These are phyloP conservation scores for Borovskyia barvae DNA, from an alignment of 208 protist genomes.

Conservation along the genomic window DNA sequence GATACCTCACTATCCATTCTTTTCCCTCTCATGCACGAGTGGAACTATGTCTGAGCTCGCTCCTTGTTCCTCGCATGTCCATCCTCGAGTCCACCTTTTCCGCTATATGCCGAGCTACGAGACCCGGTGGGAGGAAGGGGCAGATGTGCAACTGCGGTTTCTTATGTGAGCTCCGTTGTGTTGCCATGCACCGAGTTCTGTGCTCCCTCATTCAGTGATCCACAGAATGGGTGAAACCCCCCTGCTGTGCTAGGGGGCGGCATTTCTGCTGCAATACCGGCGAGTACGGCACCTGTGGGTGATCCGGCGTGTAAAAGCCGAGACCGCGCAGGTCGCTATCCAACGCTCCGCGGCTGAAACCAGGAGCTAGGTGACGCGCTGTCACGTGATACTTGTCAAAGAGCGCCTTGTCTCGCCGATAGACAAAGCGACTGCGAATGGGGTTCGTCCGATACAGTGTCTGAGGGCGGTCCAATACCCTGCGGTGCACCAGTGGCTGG, in stretches of 20 bases:
- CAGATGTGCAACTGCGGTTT: too few relatives aligned
- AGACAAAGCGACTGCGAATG: conserved; percentile 66
- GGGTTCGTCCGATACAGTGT: conserved; percentile 68
- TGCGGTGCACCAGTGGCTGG: conserved; percentile 35
- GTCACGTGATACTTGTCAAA: conserved; percentile 87
- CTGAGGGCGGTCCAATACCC: conserved; percentile 55
- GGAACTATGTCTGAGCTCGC: too few relatives aligned
- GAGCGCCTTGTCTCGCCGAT: conserved; percentile 82
- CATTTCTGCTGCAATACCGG: conserved; percentile 8
- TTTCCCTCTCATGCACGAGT: too few relatives aligned
- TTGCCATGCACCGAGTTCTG: too few relatives aligned
- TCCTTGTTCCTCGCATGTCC: too few relatives aligned
- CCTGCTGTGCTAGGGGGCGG: background rate
- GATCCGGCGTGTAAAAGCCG: conserved; percentile 85
- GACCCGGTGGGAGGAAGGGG: too few relatives aligned
- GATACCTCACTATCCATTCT: too few relatives aligned
- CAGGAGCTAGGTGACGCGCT: conserved; percentile 73
- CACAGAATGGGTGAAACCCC: background rate
- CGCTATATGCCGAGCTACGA: too few relatives aligned
- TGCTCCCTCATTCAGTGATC: background rate
- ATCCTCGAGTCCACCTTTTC: too few relatives aligned
- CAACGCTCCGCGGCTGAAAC: conserved; percentile 79
- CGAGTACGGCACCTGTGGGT: conserved; percentile 74
- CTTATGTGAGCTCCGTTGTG: too few relatives aligned
- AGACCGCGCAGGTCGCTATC: conserved; percentile 75